These are phyloP conservation scores for Fimicolochytrium jonesii DNA, from an alignment of 192 early-diverging fungal genomes.

Conservation along the genomic window DNA sequence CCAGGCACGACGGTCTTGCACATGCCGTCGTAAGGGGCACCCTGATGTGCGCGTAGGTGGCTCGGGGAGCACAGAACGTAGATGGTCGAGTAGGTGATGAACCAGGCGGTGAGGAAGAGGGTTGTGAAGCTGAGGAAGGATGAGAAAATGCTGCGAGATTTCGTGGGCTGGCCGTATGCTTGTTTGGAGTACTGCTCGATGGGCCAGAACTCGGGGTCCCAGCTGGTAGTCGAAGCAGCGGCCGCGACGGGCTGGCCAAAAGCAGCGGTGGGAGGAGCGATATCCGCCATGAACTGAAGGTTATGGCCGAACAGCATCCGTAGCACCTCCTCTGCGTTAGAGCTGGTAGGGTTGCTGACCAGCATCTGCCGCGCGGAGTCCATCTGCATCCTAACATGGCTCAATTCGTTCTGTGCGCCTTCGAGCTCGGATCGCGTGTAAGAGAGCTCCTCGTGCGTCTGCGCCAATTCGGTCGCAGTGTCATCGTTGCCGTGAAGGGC, in stretches of 20 bases:
- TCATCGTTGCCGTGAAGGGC: too few relatives aligned
- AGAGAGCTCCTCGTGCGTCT: background rate
- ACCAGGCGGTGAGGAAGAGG: constrained; percentile 8
- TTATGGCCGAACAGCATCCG: background rate
- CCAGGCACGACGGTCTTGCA: constrained; percentile 25
- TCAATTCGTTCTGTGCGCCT: background rate
- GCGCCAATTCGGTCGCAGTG: too few relatives aligned
- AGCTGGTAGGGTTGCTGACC: background rate
- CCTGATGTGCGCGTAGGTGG: background rate
- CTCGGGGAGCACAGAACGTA: constrained; percentile 21
- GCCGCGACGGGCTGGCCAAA: too few relatives aligned
- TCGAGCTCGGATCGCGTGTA: background rate
- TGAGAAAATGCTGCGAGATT: background rate
- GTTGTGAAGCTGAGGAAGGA: background rate
- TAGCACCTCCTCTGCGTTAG: background rate
- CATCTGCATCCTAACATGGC: background rate
- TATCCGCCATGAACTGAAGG: too few relatives aligned
- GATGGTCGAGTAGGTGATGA: constrained; percentile 24
- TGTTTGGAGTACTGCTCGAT: too few relatives aligned
- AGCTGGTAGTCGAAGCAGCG: too few relatives aligned
- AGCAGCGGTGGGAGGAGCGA: too few relatives aligned
- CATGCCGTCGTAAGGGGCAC: background rate
- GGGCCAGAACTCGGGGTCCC: too few relatives aligned
- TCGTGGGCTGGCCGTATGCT: constrained; percentile 7
- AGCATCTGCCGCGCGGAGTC: background rate